phyloP scores from a whole-genome alignment of 495 filamentous ascomycete genomes.

The Sporormia fimetaria region DNA sequence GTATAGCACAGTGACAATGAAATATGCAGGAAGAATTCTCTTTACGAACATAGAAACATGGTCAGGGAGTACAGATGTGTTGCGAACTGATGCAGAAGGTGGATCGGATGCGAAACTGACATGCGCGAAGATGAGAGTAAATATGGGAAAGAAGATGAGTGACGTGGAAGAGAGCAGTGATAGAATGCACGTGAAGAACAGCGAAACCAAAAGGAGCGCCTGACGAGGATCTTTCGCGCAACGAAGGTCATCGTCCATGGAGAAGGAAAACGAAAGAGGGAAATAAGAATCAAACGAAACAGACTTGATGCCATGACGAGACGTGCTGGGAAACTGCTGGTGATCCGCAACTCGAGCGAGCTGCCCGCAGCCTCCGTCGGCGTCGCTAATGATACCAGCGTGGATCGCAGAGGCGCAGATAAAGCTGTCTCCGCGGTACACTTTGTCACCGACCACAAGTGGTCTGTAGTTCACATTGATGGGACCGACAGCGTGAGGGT shows the following conservation, averaged over 20 bases:
- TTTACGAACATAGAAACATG: constrained; percentile 28
- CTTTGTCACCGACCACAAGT: constrained; percentile 29
- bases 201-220: constrained; percentile 27
- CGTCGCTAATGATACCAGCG: constrained; percentile 29
- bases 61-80: constrained; percentile 30
- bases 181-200: constrained; percentile 28
- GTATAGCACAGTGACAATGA: constrained; percentile 31
- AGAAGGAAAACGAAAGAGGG: constrained; percentile 31
- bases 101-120: constrained; percentile 35
- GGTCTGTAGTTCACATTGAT: constrained; percentile 31
- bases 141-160: constrained; percentile 30
- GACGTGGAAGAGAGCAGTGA: constrained; percentile 30
- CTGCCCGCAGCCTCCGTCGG: constrained; percentile 31
- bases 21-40: constrained; percentile 31
- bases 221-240: constrained; percentile 30
- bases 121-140: constrained; percentile 31
- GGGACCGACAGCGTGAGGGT: constrained; percentile 32
- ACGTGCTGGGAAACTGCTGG: constrained; percentile 16
- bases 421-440: constrained; percentile 34
- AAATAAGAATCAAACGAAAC: constrained; percentile 32
- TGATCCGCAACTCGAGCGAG: constrained; percentile 27
- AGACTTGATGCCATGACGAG: constrained; percentile 25
- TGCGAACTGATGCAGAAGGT: constrained; percentile 19
- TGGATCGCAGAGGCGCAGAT: constrained; percentile 34
- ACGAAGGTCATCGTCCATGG: constrained; percentile 8